Percentiles rank a stretch among this genome's conserved stretches.
Evolutionary conservation across 148 eudicot genomes (phyloP).

Genomic region (Selenicereus undatus): DNA sequence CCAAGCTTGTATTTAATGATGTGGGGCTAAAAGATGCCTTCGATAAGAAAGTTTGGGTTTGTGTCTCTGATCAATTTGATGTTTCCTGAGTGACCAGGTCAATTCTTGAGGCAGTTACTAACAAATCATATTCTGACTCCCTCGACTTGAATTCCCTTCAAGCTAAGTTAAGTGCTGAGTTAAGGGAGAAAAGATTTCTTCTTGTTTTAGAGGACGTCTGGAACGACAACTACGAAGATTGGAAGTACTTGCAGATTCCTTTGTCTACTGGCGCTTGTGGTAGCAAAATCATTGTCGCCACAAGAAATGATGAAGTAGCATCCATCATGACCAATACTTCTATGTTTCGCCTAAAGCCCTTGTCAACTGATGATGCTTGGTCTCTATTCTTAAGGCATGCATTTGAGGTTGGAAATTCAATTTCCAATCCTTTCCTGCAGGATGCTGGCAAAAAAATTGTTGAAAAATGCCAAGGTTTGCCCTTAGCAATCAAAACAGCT

Average conservation of each 20-base stretch:
- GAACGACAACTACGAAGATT: conserved; percentile 3
- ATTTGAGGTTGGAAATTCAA: not conserved
- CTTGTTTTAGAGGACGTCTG: conserved; percentile 23
- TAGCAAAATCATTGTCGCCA: conserved; percentile 23
- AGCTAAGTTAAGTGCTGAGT: not conserved
- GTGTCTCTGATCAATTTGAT: conserved; percentile 22
- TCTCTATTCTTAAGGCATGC: conserved; percentile 15
- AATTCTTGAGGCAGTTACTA: conserved; percentile 8
- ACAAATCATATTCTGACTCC: not conserved
- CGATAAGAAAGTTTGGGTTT: conserved; percentile 14
- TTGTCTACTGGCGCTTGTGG: conserved; percentile 5
- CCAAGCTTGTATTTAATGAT: conserved; percentile 13
- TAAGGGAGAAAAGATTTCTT: conserved; percentile 7
- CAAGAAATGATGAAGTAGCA: conserved; percentile 17
- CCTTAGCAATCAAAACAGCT: conserved; percentile 14
- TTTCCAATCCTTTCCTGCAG: not conserved
- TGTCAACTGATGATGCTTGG: conserved; percentile 17
- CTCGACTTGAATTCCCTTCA: conserved; percentile 1
- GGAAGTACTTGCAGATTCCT: conserved; percentile 6
- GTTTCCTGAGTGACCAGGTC: conserved; percentile 15
- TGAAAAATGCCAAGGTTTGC: conserved; percentile 12
- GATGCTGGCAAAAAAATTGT: not conserved
- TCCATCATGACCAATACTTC: conserved; percentile 5
- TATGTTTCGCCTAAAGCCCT: not conserved
- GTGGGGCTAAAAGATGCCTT: not conserved